Evolutionary conservation across 2,329 filamentous ascomycete species (phyloP), one percentile per base, ranked within the genome.

Genomic region (Verticillium nubilum): DNA sequence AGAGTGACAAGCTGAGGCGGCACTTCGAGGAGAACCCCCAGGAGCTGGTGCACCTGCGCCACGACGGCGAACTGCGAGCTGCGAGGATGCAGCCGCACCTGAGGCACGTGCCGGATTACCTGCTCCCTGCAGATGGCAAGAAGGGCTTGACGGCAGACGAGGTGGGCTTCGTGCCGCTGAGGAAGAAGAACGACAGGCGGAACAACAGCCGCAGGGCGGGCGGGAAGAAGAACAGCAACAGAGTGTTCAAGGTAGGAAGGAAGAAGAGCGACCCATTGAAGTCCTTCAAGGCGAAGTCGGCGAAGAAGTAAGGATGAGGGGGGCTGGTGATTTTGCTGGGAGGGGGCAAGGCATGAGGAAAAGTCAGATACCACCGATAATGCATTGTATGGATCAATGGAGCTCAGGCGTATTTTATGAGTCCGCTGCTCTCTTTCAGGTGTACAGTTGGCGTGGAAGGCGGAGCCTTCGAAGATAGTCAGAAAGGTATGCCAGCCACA

Each of bases 1-100:
- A 96, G 77, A 94, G 89, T 65, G 94, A 98, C 70, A 97, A 97
- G 75, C 79, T 99, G 58, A 93, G 95, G 75, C 84, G 92, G 70
- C 92, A 98, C 78, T 99, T 98, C 69, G 95, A 98, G 71, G 95
- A 99, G 74, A 97, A 99, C 72, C 95, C 95, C 0, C 86, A 89
- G 31, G 94, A 98, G 70, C 77, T 98, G 64, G 85, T 86, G 37
- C 92, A 97, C 71, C 80, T 98, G 65, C 86, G 94, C 27, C 95
- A 99, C 71, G 95, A 99, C 71, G 88, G 88, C 37, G 94, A 97
- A 72, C 80, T 96, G 59, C 85, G 92, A 61, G 87, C 92, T 26
- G 91, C 93, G 15, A 81, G 91, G 61, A 87, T 92, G 53, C 93
- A 98, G 74, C 84, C 90, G 7, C 95, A 99, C 78, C 78, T 99